These are phyloP conservation scores for Monosporozyma unispora DNA, from an alignment of 805 yeast genomes.

Conservation along the genomic window DNA sequence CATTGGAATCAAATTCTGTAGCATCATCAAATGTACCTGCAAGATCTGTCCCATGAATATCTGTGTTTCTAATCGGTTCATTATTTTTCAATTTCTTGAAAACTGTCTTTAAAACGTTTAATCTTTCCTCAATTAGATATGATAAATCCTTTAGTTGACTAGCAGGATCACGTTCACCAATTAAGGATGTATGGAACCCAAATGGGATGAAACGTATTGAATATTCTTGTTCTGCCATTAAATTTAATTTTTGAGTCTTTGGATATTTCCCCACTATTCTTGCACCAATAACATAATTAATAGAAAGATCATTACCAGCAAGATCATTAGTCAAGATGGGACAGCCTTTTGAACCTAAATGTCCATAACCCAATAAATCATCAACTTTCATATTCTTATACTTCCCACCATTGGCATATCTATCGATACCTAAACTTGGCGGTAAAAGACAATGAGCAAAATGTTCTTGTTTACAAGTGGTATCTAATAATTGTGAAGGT, in stretches of 20 bases:
- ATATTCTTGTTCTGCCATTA: slow-evolving; percentile 17
- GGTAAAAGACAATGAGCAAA: slow-evolving; percentile 30
- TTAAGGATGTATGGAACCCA: slow-evolving; percentile 13
- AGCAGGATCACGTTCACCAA: slow-evolving; percentile 8
- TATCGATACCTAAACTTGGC: slow-evolving; percentile 35
- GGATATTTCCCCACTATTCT: slow-evolving; percentile 40
- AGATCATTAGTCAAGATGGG: slow-evolving; percentile 46
- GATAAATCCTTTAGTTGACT: slow-evolving; percentile 9
- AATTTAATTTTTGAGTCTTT: slow-evolving; percentile 12
- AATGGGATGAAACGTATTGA: slow-evolving; percentile 25
- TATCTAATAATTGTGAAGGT: slow-evolving; percentile 45
- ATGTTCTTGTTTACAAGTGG: slow-evolving; percentile 38
- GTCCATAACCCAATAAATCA: slow-evolving; percentile 47
- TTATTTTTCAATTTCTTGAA: slow-evolving; percentile 10
- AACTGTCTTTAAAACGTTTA: slow-evolving; percentile 8
- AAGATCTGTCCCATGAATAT: slow-evolving; percentile 22
- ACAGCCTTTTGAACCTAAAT: slow-evolving; percentile 39
- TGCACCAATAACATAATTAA: slow-evolving; percentile 47
- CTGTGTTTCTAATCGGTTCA: slow-evolving; percentile 11
- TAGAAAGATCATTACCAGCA: slow-evolving; percentile 29
- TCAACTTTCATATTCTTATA: slow-evolving; percentile 23
- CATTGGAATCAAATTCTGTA: slow-evolving; percentile 16
- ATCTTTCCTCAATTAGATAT: slow-evolving; percentile 10
- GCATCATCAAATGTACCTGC: slow-evolving; percentile 20
- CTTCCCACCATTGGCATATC: slow-evolving; percentile 16